Evolutionary conservation across 2,329 filamentous ascomycete genomes (phyloP), one percentile per base, ranked within the genome.

Genomic region (Penicillium sp.): DNA sequence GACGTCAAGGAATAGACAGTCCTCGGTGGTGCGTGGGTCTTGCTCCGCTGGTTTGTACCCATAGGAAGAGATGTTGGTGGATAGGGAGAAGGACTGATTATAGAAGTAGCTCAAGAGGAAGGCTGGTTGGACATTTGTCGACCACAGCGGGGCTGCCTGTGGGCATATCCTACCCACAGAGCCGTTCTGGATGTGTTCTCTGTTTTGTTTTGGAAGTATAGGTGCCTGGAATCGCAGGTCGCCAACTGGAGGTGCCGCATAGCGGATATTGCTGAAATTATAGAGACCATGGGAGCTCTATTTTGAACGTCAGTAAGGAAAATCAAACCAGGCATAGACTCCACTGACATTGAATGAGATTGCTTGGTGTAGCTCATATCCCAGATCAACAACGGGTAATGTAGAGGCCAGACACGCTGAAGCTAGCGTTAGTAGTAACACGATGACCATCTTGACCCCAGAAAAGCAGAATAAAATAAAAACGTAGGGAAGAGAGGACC

Each of bases 251-350:
- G 83, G 77, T 27, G 79, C 79, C 6, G 81, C 83, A 67, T 80
- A 85, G 43, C 82, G 78, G 59, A 85, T 83, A 62, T 85, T 84
- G 51, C 72, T 78, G 70, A 85, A 85, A 59, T 79, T 82, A 69
- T 82, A 84, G 60, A 79, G 73, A 23, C 72, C 68, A n/a, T 68
- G 69, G 0, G 76, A 70, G 33, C 34, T 61, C 64, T 66, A 31
- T 21, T 29, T 5, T 5, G 2, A 33, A 33, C 7, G n/a, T 55
- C 15, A 51, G 45, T 10, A 5, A 25, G n/a, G 7, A n/a, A 38
- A 38, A 38, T 10, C 15, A 41, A 29, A 19, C 6, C 1, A 23
- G 19, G 23, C 23, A 23, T 23, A 13, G n/a, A 5, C 39, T 41
- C 5, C 16, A 8, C 52, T 43, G 33, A 66, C 64, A 46, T 62